These are phyloP conservation scores for Cantharellus anzutake DNA, from an alignment of 768 basidiomycete species.

Conservation along the genomic window DNA sequence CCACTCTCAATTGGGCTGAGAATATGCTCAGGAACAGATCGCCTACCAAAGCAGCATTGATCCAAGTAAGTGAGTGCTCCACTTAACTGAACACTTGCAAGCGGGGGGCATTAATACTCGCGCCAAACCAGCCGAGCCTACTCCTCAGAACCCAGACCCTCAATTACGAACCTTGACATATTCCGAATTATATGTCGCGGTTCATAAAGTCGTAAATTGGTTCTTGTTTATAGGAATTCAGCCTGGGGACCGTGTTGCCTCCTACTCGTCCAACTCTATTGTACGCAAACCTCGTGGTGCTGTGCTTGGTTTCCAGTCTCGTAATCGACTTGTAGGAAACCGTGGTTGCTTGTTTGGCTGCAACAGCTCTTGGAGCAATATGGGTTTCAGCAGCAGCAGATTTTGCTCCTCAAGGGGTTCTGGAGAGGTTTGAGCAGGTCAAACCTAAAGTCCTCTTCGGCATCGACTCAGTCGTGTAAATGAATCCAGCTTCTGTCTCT, in stretches of 20 bases:
- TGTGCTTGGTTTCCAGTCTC: not conserved
- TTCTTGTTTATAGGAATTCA: constrained; percentile 32
- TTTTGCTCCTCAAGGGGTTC: constrained; percentile 60
- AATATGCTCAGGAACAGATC: constrained; percentile 51
- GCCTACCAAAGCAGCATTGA: constrained; percentile 37
- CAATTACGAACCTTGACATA: constrained; percentile 17
- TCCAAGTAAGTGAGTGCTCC: constrained; percentile 42
- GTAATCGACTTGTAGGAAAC: constrained; percentile 32
- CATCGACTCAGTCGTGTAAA: constrained; percentile 52
- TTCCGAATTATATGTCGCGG: constrained; percentile 35
- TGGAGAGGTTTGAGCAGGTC: constrained; percentile 71
- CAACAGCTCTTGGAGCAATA: constrained; percentile 53
- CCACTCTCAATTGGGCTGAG: constrained; percentile 62
- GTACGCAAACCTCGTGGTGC: constrained; percentile 23
- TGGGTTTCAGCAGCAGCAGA: constrained; percentile 73
- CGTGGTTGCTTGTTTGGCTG: constrained; percentile 44
- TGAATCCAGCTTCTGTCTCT: constrained; percentile 1
- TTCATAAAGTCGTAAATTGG: constrained; percentile 38
- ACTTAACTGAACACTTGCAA: constrained; percentile 1
- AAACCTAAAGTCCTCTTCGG: constrained; percentile 53
- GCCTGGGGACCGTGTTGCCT: constrained; percentile 53
- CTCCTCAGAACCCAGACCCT: no score
- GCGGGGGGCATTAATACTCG: no score
- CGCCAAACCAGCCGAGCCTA: no score
- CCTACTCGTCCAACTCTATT: constrained; percentile 63